Base-by-base conservation (phyloP, 805 yeast species). In the Ogataea haglerorum region DNA sequence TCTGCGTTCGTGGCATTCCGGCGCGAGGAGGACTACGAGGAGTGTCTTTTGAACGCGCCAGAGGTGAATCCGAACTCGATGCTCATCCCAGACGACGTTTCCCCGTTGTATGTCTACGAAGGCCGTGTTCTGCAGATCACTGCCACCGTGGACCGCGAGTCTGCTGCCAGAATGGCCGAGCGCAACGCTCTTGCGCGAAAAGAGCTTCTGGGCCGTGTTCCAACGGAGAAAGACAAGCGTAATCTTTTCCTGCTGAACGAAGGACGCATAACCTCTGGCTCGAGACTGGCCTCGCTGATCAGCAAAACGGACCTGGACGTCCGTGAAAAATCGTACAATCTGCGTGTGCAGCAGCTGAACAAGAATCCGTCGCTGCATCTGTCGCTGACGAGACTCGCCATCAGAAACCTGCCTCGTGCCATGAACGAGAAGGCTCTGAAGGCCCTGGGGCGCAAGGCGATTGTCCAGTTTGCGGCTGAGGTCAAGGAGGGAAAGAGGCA, bases 301-400 rank as follows among this genome's bases (percentile, higher is more conserved):
- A 64, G 88, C 3, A 70, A 74, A 32, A 67, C 87, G 16, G 99
- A 93, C 54, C 63, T 89, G 70, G 95, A 85, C 55, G 66, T 91
- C 35, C 78, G 99, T 63, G 95, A 90, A 46, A 82, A 89, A 60
- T 87, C 96, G 0, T 88, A 79, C 64, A 75, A 82, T 51, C 69
- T 87, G 57, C 78, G 99, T 65, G 89, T 86, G 31, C 87, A 87
- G 55, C 97, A 91, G 68, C 75, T 93, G 56, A 82, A 84, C 60
- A 85, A 86, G 53, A 93, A 91, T 63, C 96, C 98, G 14, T 71
- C 93, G 10, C 71, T 93, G 57, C 98, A 91, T 70, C 68, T 93
- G 45, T 87, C 96, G n/a, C 68, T 91, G 65, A 91, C 98, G 1
- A 80, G 99, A 69, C 75, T 93, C 60, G 99, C 99, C 8, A 78